Evolutionary conservation across 768 basidiomycete species (phyloP).

Genomic region (Brasilioporus rufonigricans): DNA sequence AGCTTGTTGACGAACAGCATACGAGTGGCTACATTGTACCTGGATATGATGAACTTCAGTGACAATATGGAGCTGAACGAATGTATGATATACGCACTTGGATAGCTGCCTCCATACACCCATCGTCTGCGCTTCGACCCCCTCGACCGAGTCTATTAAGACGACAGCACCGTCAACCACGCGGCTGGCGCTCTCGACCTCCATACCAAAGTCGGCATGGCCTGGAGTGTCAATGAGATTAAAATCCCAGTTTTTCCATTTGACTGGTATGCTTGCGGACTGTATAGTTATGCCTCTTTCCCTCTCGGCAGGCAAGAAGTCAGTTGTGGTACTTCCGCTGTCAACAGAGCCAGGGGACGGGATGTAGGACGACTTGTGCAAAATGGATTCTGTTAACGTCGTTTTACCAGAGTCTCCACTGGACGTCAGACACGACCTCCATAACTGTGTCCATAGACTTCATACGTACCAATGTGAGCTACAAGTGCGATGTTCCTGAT

Average conservation of each 20-base stretch:
- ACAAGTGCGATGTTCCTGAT: conserved; percentile 82
- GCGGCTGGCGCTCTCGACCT: conserved; percentile 89
- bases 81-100: conserved; percentile 50
- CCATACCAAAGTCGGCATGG: conserved; percentile 96
- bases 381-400: conserved; percentile 83
- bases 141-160: conserved; percentile 86
- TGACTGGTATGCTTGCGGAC: conserved; percentile 86
- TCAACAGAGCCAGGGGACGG: conserved; percentile 79
- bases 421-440: conserved; percentile 8
- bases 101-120: conserved; percentile 88
- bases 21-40: conserved; percentile 76
- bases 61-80: not conserved
- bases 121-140: conserved; percentile 87
- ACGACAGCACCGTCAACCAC: conserved; percentile 90
- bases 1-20: conserved; percentile 87
- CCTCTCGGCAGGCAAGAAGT: conserved; percentile 85
- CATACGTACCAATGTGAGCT: conserved; percentile 75
- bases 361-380: conserved; percentile 72
- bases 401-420: conserved; percentile 83
- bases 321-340: conserved; percentile 86
- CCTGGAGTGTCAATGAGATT: conserved; percentile 91
- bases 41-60: conserved; percentile 28
- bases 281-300: conserved; percentile 92
- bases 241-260: conserved; percentile 81
- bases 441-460: not conserved